Evolutionary conservation across 306 rosid genomes (phyloP), one percentile per base, ranked within the genome.

Genomic region (Fragaria ananassa): DNA sequence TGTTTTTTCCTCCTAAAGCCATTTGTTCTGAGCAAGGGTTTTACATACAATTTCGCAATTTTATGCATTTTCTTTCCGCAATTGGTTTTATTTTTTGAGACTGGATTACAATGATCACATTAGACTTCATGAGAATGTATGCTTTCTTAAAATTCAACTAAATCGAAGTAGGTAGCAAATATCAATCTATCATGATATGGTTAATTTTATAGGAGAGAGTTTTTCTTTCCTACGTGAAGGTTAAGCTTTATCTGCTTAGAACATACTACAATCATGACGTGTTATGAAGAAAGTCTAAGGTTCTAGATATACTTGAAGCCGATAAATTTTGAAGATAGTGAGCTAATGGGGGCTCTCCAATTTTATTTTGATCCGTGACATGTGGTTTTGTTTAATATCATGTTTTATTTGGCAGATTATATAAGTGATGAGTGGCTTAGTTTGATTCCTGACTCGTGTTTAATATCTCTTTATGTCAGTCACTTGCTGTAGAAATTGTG

Each of bases 401-500:
- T 39, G 25, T 27, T 51, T 39, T 39, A 72, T 12, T 72, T 8
- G 25, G 10, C n/a, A 35, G 64, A 71, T 51, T 29, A 51, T 53
- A 51, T 34, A 18, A 34, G 12, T 34, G 75, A 71, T 72, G 42
- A 19, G 63, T 73, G 10, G 60, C 45, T 73, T 14, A 15, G 12
- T 57, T 23, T 42, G 31, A 39, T 37, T 21, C 21, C 51, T 10
- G 17, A 39, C 49, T 37, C 50, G 13, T 72, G 23, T 39, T 19
- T 51, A 13, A 18, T 60, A 23, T 27, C 2, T 25, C 13, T n/a
- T 37, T 39, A 35, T n/a, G 29, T 83, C 87, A 92, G 99, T 84
- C 98, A 76, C 97, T 96, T 65, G 99, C 97, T 19, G 86, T 80
- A 74, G 99, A 96, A 68, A 86, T 96, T 77, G 99, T 96, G 81